Evolutionary conservation across 768 basidiomycete genomes (phyloP), one percentile per base, ranked within the genome.

Genomic region (Xanthoconium purpureum): DNA sequence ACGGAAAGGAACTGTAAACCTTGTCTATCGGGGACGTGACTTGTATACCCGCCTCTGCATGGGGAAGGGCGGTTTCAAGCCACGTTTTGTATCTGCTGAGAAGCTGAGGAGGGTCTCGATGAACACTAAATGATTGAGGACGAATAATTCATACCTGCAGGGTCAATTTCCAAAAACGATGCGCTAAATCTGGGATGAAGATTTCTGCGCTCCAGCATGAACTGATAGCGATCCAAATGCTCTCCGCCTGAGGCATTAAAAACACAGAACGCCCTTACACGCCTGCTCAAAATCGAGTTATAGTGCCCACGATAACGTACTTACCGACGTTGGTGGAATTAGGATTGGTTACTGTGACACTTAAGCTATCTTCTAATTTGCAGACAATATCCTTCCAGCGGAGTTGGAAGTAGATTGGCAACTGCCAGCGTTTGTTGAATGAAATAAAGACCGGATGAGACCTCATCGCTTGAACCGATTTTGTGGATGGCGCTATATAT

Each of bases 331-430:
- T 66, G 18, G 71, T 44, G 11, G 35, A 17, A 47, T 60, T 51
- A 13, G 77, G 69, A 44, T 80, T 78, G 24, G 86, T 66, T 42
- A 71, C 72, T 24, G 75, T 71, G 18, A 66, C 64, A 17, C 72
- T 66, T 14, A 98, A 73, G 3, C 75, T 72, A 13, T 87, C 85
- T 73, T 99, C 97, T 15, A 97, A 73, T 48, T 77, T 78, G 1
- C 80, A 74, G 0, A 94, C 84, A 50, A 96, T 90, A 66, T 97
- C 96, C 72, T 97, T 97, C 93, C 95, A 96, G 43, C 96, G 82
- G 57, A 99, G 76, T 66, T 99, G 97, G 70, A 96, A 98, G 69
- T 98, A 98, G 10, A 98, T 89, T 2, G 93, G 91, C 3, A 99
- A 80, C 68, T 98, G 97, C 95, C 97, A 99, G 36, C 94, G 82